Evolutionary conservation across 2,329 filamentous ascomycete genomes (phyloP).

Genomic region (Trichophyton simii): DNA sequence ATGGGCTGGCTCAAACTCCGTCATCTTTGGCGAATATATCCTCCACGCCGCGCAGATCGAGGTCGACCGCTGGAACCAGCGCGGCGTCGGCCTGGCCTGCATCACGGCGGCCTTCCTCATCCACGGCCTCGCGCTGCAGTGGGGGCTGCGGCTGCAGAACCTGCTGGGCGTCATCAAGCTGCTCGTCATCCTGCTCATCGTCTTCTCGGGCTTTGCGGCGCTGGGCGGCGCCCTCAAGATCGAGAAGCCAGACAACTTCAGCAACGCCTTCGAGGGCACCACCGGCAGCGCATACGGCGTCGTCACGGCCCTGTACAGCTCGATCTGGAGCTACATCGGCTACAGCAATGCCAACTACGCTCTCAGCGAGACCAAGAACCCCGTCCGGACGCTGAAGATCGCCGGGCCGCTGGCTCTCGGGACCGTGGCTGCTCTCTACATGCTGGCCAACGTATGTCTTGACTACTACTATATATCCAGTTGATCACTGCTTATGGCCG

Average conservation of each 20-base stretch:
- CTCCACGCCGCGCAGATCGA: slow-evolving; percentile 52
- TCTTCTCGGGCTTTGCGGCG: slow-evolving; percentile 49
- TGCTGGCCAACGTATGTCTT: slow-evolving; percentile 50
- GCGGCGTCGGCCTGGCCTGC: slow-evolving; percentile 53
- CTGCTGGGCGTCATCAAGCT: slow-evolving; percentile 54
- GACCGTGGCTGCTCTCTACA: slow-evolving; percentile 49
- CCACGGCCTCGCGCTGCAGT: slow-evolving; percentile 51
- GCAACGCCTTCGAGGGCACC: slow-evolving; percentile 52
- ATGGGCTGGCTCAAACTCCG: slow-evolving; percentile 55
- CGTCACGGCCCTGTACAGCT: slow-evolving; percentile 59
- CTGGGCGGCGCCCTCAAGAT: slow-evolving; percentile 49
- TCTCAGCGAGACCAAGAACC: slow-evolving; percentile 53
- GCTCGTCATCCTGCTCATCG: slow-evolving; percentile 52
- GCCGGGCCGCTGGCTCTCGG: slow-evolving; percentile 51
- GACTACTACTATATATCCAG: background rate
- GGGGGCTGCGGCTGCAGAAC: slow-evolving; percentile 57
- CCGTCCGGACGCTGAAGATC: slow-evolving; percentile 51
- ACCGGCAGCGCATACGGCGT: slow-evolving; percentile 54
- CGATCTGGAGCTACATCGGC: slow-evolving; percentile 58
- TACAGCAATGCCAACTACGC: slow-evolving; percentile 26
- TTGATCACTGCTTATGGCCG: too few relatives aligned
- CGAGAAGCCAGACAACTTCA: slow-evolving; percentile 48
- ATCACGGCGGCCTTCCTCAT: slow-evolving; percentile 54
- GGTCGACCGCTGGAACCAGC: slow-evolving; percentile 54
- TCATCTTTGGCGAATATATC: slow-evolving; percentile 60